Base-by-base conservation (phyloP, 768 basidiomycete genomes). In the Cyclocybe aegerita region DNA sequence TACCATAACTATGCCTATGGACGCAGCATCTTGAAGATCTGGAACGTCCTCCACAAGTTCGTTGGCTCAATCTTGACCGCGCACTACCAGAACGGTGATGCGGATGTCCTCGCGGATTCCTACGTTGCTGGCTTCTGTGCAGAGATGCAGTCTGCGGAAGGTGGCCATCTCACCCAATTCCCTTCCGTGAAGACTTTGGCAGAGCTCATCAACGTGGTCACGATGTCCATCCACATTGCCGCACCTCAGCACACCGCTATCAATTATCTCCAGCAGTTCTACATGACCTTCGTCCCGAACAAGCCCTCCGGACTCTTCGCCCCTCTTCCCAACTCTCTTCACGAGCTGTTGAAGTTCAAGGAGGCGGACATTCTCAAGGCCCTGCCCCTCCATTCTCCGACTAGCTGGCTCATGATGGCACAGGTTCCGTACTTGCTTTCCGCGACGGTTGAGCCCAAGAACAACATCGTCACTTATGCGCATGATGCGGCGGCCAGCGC, bases 191-290 rank as follows among this genome's bases (percentile, higher is more conserved):
- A 49, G 32, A 68, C 65, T 0, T 43, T 67, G 23, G 59, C 60
- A 34, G 59, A 60, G 14, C 46, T 67, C 32, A 62, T 67, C 48
- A 61, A 68, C 53, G 43, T 60, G 15, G 59, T 62, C 43, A 66
- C 64, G 0, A 67, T 68, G 65, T 63, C 61, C 53, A 67, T 68
- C 39, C 65, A 68, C 50, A 65, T 66, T 47, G 65, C 67, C 9
- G 54, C 63, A 8, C 60, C 65, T 4, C 67, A 68, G 50, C 67
- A 68, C 48, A 68, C 66, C 32, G 67, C 67, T 1, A 62, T 68
- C 50, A 68, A 68, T 47, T 68, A 67, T 46, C 59, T 68, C n/a
- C 67, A 68, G 50, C 67, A 68, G 47, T 68, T 63, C 49, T 68
- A 68, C 53, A 62, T 61, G 53, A 62, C 64, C n/a, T 68, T 67